Percentiles rank a stretch among this genome's conserved stretches.
Evolutionary conservation across 2,329 filamentous ascomycete species (phyloP).

Genomic region (Fusarium praegraminearum): DNA sequence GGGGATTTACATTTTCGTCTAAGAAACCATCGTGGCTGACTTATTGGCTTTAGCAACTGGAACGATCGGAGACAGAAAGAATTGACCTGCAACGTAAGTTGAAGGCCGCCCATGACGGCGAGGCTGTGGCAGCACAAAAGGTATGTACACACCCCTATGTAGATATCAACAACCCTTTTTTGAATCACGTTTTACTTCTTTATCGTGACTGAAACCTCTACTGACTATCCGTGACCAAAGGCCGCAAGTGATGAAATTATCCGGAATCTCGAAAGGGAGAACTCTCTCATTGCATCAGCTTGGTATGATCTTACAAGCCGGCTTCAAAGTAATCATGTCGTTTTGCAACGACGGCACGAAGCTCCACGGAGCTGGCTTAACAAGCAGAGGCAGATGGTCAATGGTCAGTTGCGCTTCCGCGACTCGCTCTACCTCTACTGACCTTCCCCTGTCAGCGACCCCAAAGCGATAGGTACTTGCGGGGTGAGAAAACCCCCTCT

Average conservation of each 20-base stretch:
- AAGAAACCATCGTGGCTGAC: slow-evolving; percentile 29
- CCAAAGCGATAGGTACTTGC: slow-evolving; percentile 60
- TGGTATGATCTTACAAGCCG: slow-evolving; percentile 87
- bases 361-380: slow-evolving; percentile 85
- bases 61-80: slow-evolving; percentile 68
- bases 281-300: slow-evolving; percentile 81
- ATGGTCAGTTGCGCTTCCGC: slow-evolving; percentile 63
- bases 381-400: slow-evolving; percentile 81
- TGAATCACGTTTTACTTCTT: background rate
- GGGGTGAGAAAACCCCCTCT: slow-evolving; percentile 48
- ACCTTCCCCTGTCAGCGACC: slow-evolving; percentile 58
- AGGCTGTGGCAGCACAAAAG: slow-evolving; percentile 64
- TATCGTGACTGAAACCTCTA: slow-evolving; percentile 15
- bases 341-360: slow-evolving; percentile 79
- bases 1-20: background rate
- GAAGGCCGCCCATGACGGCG: slow-evolving; percentile 64
- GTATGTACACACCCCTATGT: slow-evolving; percentile 54
- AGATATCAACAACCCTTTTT: slow-evolving; percentile 8
- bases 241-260: slow-evolving; percentile 67
- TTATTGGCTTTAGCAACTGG: slow-evolving; percentile 62
- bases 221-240: slow-evolving; percentile 49
- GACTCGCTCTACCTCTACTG: slow-evolving; percentile 60
- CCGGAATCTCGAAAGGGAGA: slow-evolving; percentile 80
- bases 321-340: slow-evolving; percentile 85
- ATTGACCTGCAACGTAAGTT: slow-evolving; percentile 67